Evolutionary conservation across 352 stramenopile genomes (phyloP), one percentile per base, ranked within the genome.

Genomic region (Globisporangium acanthophoron): DNA sequence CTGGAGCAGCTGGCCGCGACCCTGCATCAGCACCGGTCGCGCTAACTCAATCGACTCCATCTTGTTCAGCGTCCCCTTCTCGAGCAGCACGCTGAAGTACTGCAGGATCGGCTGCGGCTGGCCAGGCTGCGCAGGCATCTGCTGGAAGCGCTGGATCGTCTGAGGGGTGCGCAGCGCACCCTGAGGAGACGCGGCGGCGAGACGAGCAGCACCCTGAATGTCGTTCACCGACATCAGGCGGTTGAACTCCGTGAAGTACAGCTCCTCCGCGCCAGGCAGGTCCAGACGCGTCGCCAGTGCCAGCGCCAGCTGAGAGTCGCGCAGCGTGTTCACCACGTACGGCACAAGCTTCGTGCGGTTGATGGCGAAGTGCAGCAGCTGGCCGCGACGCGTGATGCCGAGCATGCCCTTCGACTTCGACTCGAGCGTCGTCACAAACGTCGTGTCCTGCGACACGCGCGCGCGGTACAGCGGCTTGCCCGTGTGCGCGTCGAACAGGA

Each of bases 181-280:
- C 62, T 95, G 85, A 13, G 72, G 94, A 31, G 78, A 96, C n/a
- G 97, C 96, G 37, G 94, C 76, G 47, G 80, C 83, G 47, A 99
- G 94, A 58, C 83, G 81, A 60, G 85, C 85, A 31, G 83, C 84
- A 45, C 85, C 85, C 61, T 95, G 85, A 47, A 93, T 77, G 40
- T 95, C 85, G 63, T 90, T 91, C 15, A 92, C 70, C 41, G 73
- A 71, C 60, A 95, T 78, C 49, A 99, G 75, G 31, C 90, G 86
- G 73, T 99, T 98, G 76, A 99, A 99, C 74, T 99, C 95, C 16
- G 88, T 92, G 40, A 97, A 96, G 76, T 99, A 99, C 4, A 99
- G 78, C 65, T 99, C 96, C 65, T 99, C 97, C 2, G 98, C 97
- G 47, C 98, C 98, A 31, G 97, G 93, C 52, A 99, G 76, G 72